Evolutionary conservation across 2,329 filamentous ascomycete species (phyloP).

Genomic region (Diaporthe humulicola): DNA sequence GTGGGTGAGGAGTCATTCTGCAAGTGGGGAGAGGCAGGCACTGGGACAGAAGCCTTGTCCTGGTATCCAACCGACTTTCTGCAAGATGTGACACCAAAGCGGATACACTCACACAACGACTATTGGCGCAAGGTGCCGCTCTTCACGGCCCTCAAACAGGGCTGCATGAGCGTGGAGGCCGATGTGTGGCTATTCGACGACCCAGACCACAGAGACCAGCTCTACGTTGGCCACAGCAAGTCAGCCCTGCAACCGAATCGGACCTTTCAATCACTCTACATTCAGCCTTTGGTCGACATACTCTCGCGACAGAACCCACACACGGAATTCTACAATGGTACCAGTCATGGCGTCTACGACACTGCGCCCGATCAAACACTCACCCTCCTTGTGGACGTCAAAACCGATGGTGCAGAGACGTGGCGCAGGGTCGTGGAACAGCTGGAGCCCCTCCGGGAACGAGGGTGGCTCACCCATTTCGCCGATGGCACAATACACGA

Average conservation of each 20-base stretch:
- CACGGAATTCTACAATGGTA: conserved; percentile 59
- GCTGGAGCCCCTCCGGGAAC: conserved; percentile 69
- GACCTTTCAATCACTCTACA: conserved; percentile 74
- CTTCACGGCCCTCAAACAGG: conserved; percentile 70
- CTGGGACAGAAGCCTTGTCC: conserved; percentile 53
- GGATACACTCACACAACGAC: conserved; percentile 78
- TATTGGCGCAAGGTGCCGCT: conserved; percentile 76
- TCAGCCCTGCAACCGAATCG: conserved; percentile 66
- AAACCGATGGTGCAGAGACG: conserved; percentile 66
- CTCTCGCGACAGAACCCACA: conserved; percentile 66
- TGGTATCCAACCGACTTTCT: conserved; percentile 66
- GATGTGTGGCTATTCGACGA: conserved; percentile 74
- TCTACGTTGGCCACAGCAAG: conserved; percentile 75
- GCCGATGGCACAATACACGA: conserved; percentile 62
- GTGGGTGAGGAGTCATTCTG: conserved; percentile 47
- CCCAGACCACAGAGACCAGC: conserved; percentile 50
- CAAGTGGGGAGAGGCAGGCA: conserved; percentile 54
- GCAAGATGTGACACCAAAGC: conserved; percentile 62
- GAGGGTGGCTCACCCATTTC: conserved; percentile 68
- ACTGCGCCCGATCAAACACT: conserved; percentile 66
- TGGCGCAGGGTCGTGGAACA: conserved; percentile 67
- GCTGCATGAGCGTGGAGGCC: conserved; percentile 75
- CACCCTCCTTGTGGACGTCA: conserved; percentile 78
- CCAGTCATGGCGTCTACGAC: conserved; percentile 68
- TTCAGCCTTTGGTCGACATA: conserved; percentile 72